Conservation (phyloP, 129 eudicot species). For the Kitagawia praeruptora region DNA sequence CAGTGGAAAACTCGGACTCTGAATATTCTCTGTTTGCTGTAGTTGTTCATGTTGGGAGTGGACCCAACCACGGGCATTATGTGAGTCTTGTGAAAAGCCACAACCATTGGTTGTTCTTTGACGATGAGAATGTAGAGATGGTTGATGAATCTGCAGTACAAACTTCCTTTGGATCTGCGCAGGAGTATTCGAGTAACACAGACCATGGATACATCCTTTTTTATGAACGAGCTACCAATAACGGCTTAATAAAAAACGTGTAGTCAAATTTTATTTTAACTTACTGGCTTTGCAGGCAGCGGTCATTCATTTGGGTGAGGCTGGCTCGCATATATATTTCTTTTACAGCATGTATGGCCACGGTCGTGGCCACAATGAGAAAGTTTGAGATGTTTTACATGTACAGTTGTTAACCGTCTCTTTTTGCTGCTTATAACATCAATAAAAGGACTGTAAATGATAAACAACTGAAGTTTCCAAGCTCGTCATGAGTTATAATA, state of each 20-base stretch:
- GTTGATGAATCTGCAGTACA: constrained; percentile 86
- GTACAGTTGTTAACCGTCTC: constrained; percentile 20
- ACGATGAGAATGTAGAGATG: constrained; percentile 85
- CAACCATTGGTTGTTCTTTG: constrained; percentile 87
- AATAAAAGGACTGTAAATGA: constrained; percentile 21
- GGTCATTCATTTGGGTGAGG: not conserved
- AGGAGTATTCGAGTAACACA: constrained; percentile 72
- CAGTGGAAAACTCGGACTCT: constrained; percentile 59
- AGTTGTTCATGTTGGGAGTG: constrained; percentile 83
- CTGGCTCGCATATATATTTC: not conserved
- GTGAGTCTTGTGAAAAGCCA: constrained; percentile 88
- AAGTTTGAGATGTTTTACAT: constrained; percentile 18
- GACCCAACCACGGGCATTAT: constrained; percentile 89
- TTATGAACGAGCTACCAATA: constrained; percentile 44
- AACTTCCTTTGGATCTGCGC: constrained; percentile 75
- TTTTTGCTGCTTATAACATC: constrained; percentile 3
- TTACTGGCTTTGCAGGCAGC: not conserved
- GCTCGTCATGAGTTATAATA: not conserved
- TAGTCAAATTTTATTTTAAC: constrained; percentile 3
- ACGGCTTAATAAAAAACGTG: constrained; percentile 20
- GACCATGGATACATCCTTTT: constrained; percentile 87
- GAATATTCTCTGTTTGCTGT: constrained; percentile 87
- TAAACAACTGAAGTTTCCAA: not conserved
- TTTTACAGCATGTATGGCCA: constrained; percentile 11
- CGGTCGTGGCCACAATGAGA: constrained; percentile 11